Evolutionary conservation across 129 eudicot genomes (phyloP), one percentile per base, ranked within the genome.

Genomic region (Centaurea solstitialis): DNA sequence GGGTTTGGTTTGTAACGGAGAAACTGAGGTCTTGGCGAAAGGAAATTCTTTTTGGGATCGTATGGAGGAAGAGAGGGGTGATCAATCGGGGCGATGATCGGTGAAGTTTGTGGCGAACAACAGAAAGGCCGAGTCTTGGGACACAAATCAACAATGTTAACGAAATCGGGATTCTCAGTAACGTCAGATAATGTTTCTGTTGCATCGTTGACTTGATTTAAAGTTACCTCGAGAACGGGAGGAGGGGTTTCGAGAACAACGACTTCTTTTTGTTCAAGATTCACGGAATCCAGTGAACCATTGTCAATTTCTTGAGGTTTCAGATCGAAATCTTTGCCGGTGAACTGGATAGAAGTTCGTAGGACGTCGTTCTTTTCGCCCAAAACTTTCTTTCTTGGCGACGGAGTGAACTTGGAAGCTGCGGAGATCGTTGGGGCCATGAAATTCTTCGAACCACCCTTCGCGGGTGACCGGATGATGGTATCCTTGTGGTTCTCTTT

Each of bases 11-110:
- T 92, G 77, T 94, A 94, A 47, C 79, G 91, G 81, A 92, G 92
- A 84, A 88, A 94, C 15, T 84, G 97, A 68, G 98, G 98, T 89
- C 98, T 88, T 26, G 98, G 97, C 0, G 97, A 94, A 45, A 92
- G 89, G 69, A 76, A 92, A 72, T 94, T 92, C 23, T 85, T 87
- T 72, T 87, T 86, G n/a, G 99, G 99, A 79, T 94, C 99, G 69
- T 94, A 92, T 18, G 99, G 99, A 67, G 90, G 91, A 74, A 77
- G 28, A 45, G 86, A 76, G 15, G 91, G 97, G 72, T 92, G 93
- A 89, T 87, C 97, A 40, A 91, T 84, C 40, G 92, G 91, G 62
- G 96, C 92, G 37, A 87, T 80, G 9, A 74, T 38, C 23, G 97
- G 87, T 0, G 92, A 89, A 53, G 75, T 73, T 40, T 62, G 28